Percentiles rank a stretch among this genome's conserved stretches.
These are phyloP conservation scores for Blumeriella jaapii DNA, from an alignment of 2,329 filamentous ascomycete species.

Conservation along the genomic window DNA sequence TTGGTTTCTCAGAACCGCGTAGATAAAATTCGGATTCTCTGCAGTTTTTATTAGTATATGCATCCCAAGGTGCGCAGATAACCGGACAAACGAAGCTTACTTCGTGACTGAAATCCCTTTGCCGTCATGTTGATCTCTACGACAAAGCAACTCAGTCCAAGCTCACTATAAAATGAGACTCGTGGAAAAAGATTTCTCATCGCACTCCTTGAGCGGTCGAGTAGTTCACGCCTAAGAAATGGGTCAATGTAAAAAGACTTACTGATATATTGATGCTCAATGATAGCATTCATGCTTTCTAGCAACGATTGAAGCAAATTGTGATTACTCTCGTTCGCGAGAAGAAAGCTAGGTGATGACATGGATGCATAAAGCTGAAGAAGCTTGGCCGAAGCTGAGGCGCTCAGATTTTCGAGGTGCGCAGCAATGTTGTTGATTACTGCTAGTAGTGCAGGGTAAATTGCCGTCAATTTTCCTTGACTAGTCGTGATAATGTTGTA, in stretches of 20 bases:
- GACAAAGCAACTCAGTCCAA: slow-evolving; percentile 8
- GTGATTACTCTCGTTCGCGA: slow-evolving; percentile 89
- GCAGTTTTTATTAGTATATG: slow-evolving; percentile 3
- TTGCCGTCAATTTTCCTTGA: slow-evolving; percentile 78
- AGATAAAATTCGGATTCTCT: slow-evolving; percentile 72
- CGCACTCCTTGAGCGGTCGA: slow-evolving; percentile 2
- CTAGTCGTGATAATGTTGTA: slow-evolving; percentile 85
- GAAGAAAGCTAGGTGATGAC: slow-evolving; percentile 83
- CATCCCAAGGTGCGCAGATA: not conserved
- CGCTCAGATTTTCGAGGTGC: slow-evolving; percentile 66
- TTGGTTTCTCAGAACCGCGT: slow-evolving; percentile 65
- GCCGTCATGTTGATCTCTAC: slow-evolving; percentile 12
- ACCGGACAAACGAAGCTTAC: slow-evolving; percentile 2
- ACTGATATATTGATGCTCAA: slow-evolving; percentile 81
- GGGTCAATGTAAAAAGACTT: no score
- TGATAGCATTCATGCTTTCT: slow-evolving; percentile 77
- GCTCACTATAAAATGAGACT: slow-evolving; percentile 4
- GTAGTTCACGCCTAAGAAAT: no score
- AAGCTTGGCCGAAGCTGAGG: slow-evolving; percentile 66
- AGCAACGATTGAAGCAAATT: slow-evolving; percentile 67
- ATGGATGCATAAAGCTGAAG: slow-evolving; percentile 84
- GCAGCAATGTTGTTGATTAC: slow-evolving; percentile 90
- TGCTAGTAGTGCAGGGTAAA: slow-evolving; percentile 84
- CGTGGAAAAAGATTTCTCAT: not conserved
- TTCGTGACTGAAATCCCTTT: slow-evolving; percentile 11